Conservation (phyloP, 2,329 filamentous ascomycete genomes). For the Microsporum ferrugineum region DNA sequence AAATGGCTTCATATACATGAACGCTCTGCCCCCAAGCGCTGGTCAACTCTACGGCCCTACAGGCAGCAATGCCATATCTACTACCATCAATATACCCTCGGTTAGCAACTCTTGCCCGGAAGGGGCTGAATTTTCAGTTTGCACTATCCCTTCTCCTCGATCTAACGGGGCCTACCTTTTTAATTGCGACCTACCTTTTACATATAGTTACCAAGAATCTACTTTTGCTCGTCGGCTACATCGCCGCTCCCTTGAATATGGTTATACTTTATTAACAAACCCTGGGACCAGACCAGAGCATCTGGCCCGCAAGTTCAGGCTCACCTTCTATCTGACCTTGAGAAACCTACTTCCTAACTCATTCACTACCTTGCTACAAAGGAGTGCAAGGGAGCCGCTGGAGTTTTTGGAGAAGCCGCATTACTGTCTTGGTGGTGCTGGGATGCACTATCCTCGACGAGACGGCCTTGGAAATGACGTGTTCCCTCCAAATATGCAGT, state of each 20-base stretch:
- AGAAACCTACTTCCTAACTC: constrained; percentile 6
- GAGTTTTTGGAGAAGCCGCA: constrained; percentile 18
- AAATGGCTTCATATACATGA: background rate
- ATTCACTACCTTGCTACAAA: constrained; percentile 6
- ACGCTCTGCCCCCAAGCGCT: background rate
- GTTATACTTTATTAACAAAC: constrained; percentile 44
- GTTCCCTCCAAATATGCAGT: constrained; percentile 24
- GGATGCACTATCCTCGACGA: constrained; percentile 49
- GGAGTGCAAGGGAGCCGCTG: constrained; percentile 12
- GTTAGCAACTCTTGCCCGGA: background rate
- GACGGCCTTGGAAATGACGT: constrained; percentile 28
- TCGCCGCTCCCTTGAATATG: constrained; percentile 53
- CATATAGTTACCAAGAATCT: constrained; percentile 54
- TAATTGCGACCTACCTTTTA: constrained; percentile 18
- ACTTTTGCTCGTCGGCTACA: constrained; percentile 64
- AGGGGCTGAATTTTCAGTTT: background rate
- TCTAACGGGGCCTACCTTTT: background rate
- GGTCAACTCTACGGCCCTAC: background rate
- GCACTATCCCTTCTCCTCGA: background rate
- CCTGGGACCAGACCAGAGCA: constrained; percentile 13
- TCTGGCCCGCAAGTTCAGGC: constrained; percentile 19
- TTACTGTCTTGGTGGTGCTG: constrained; percentile 49
- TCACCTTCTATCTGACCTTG: constrained; percentile 20
- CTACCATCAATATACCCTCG: background rate
- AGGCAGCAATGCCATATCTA: background rate